Conservation (phyloP, 805 yeast genomes). For the Starmerella apicola region DNA sequence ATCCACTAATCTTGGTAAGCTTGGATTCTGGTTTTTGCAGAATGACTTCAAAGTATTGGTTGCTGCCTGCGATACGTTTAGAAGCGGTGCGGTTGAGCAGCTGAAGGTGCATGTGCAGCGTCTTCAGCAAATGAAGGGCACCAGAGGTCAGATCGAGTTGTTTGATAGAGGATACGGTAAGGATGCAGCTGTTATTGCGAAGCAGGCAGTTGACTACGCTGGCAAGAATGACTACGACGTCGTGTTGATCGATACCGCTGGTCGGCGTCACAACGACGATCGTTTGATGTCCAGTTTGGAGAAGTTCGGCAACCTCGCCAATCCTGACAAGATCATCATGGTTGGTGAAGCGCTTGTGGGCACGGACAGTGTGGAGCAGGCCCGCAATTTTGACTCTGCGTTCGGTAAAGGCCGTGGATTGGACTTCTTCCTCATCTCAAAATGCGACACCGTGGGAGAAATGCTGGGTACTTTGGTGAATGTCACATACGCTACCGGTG, state of each 20-base stretch:
- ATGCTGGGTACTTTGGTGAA: constrained; percentile 93
- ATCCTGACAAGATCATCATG: constrained; percentile 94
- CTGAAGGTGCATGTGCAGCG: constrained; percentile 85
- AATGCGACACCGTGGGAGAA: constrained; percentile 96
- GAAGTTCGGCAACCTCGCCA: constrained; percentile 87
- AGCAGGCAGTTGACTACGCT: constrained; percentile 76
- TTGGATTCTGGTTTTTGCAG: constrained; percentile 91
- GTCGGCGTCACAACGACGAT: constrained; percentile 90
- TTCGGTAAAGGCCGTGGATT: constrained; percentile 71
- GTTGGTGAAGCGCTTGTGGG: constrained; percentile 98
- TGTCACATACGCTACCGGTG: constrained; percentile 92
- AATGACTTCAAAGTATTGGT: constrained; percentile 75
- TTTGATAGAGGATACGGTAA: constrained; percentile 96
- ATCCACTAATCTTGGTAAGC: constrained; percentile 84
- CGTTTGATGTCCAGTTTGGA: constrained; percentile 91
- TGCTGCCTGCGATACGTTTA: constrained; percentile 94
- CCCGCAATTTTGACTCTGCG: constrained; percentile 81
- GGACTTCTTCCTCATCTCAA: constrained; percentile 85
- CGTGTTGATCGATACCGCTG: constrained; percentile 92
- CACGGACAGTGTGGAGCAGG: constrained; percentile 93
- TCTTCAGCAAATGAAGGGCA: constrained; percentile 45
- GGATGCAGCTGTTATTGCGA: constrained; percentile 91
- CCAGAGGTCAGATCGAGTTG: constrained; percentile 46
- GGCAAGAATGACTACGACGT: constrained; percentile 59
- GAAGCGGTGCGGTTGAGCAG: constrained; percentile 99